Base-by-base conservation (phyloP, 805 yeast genomes). In the Schwanniomyces sp. region DNA sequence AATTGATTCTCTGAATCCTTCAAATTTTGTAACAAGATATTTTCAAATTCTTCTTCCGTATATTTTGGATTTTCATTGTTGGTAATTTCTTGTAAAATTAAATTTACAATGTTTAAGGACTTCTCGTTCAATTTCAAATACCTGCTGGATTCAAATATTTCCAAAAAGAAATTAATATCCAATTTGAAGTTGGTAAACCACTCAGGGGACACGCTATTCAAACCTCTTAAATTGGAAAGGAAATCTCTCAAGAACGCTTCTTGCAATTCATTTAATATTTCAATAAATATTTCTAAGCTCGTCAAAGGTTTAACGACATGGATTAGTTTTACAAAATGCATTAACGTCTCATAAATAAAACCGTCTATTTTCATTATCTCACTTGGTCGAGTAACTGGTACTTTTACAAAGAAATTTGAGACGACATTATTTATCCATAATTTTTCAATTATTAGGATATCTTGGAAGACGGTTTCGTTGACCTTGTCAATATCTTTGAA, bases 401-500 rank as follows among this genome's bases (percentile, higher is more conserved):
- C 41, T 21, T 49, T 54, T 29, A 50, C 52, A 51, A 56, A 59
- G 61, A 70, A 56, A n/a, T 50, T 54, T 28, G 51, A 57, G 3
- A 71, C 58, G 16, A 57, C 56, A 9, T 57, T 59, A 44, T 63
- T 67, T 26, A 72, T 62, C 62, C 67, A 61, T 12, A 49, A 48
- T 48, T 69, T 70, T 46, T 73, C 76, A 27, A 64, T 64, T 37
- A 58, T 64, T 27, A 72, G 55, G 29, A 73, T 66, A 52, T 73
- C 77, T 34, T 71, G 76, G 41, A 71, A 59, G 18, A 73, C 70
- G 0, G 75, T 66, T 37, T 66, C 55, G 42, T 62, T 62, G 7
- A 72, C 75, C 48, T 70, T 69, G 43, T 72, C 77, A 43, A 73
- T 66, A 48, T 72, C 76, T 27, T 72, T 66, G 51, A 67, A 72